Evolutionary conservation across 1,284 basidiomycete genomes (phyloP).

Genomic region (Sanghuangporus sanghuang): DNA sequence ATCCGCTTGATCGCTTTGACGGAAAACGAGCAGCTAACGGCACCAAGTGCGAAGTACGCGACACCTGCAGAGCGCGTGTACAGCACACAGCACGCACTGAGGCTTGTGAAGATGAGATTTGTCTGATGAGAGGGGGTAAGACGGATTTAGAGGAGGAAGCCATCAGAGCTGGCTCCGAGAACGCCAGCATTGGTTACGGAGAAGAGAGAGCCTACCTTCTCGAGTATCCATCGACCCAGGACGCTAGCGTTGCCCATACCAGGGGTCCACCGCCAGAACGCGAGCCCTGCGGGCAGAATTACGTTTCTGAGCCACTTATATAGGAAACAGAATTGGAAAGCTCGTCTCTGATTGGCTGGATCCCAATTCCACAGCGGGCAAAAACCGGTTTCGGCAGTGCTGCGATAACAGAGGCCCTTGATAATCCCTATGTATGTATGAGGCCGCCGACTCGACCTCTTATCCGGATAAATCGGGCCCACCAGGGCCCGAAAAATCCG

Average conservation of each 20-base stretch:
- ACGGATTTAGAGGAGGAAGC: background rate
- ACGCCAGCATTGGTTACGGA: background rate
- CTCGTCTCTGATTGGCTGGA: too few species aligned
- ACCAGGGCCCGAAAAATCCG: too few species aligned
- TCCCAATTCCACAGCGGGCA: too few species aligned
- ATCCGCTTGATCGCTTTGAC: constrained; percentile 67
- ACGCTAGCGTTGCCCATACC: background rate
- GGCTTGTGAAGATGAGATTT: constrained; percentile 42
- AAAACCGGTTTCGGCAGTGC: too few species aligned
- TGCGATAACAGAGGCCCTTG: too few species aligned
- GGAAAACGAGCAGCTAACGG: constrained; percentile 52
- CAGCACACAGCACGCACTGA: constrained; percentile 53
- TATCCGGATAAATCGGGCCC: too few species aligned
- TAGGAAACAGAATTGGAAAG: too few species aligned
- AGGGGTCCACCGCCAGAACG: background rate
- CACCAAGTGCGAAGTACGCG: constrained; percentile 63
- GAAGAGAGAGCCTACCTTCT: constrained; percentile 7
- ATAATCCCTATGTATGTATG: too few species aligned
- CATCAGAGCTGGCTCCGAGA: background rate
- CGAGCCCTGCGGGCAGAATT: background rate
- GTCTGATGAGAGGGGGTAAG: constrained; percentile 4
- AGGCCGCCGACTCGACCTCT: too few species aligned
- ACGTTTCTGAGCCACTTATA: too few species aligned
- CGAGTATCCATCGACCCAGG: constrained; percentile 1
- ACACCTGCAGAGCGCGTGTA: constrained; percentile 68